These are phyloP conservation scores for Russula ochroleuca DNA, from an alignment of 768 basidiomycete species.

Conservation along the genomic window DNA sequence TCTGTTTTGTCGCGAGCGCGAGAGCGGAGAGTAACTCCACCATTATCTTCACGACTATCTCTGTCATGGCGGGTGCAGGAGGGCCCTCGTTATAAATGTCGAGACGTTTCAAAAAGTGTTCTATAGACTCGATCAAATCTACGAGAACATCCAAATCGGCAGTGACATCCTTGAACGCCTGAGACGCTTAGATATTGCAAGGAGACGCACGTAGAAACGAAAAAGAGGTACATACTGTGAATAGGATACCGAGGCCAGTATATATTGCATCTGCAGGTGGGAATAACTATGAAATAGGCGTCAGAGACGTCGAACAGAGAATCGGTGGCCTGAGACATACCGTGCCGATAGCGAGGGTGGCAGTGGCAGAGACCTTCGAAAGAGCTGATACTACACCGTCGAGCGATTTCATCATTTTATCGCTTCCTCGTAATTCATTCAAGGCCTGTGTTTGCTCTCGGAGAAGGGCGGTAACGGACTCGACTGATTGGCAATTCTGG, in stretches of 20 bases:
- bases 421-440: not conserved
- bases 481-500: not conserved
- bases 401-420: not conserved
- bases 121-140: not conserved
- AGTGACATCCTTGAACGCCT: not conserved
- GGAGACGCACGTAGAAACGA: not conserved
- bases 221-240: not conserved
- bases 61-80: not conserved
- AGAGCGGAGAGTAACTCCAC: not conserved
- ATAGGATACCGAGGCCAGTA: not conserved
- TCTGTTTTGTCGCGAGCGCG: not conserved
- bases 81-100: not conserved
- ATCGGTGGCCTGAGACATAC: not conserved
- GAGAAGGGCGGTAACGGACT: not conserved
- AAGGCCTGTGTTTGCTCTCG: not conserved
- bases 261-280: not conserved
- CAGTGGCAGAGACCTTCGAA: not conserved
- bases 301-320: not conserved
- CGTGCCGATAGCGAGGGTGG: not conserved
- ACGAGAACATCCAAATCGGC: not conserved
- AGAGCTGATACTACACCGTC: not conserved
- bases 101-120: not conserved
- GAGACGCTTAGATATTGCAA: not conserved
- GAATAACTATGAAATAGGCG: slow-evolving; percentile 29
- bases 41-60: not conserved